A percentile compares a stretch with the other conserved stretches of the same genome.
Evolutionary conservation across 805 yeast genomes (phyloP).

Genomic region (Kregervanrija fluxuum): DNA sequence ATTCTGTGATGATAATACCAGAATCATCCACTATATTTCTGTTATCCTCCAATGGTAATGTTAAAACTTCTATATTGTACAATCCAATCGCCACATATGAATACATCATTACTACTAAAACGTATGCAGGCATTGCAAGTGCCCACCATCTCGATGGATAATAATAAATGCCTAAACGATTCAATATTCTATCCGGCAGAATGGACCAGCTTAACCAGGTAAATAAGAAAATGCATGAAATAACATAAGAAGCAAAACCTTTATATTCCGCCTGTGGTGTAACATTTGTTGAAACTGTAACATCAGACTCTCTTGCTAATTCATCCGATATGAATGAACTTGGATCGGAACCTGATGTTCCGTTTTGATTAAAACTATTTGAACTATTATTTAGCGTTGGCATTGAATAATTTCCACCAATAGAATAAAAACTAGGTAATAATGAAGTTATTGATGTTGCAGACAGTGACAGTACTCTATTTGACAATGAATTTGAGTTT

Average conservation of each 20-base stretch:
- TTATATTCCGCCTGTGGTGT: conserved; percentile 70
- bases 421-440: conserved; percentile 22
- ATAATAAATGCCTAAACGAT: conserved; percentile 50
- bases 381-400: conserved; percentile 7
- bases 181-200: conserved; percentile 52
- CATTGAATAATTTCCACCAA: conserved; percentile 20
- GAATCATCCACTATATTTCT: conserved; percentile 67
- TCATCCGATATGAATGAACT: conserved; percentile 34
- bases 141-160: conserved; percentile 95
- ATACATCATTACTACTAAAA: conserved; percentile 65
- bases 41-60: conserved; percentile 50
- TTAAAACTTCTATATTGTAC: conserved; percentile 71
- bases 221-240: conserved; percentile 48
- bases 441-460: conserved; percentile 26
- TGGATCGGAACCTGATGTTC: too few species aligned
- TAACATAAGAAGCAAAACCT: conserved; percentile 78
- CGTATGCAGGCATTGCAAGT: conserved; percentile 62
- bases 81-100: conserved; percentile 62
- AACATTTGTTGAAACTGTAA: conserved; percentile 47
- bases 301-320: conserved; percentile 60
- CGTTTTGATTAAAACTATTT: neutral
- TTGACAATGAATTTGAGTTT: conserved; percentile 13
- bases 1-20: conserved; percentile 27
- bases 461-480: conserved; percentile 25
- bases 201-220: conserved; percentile 70